Percentiles rank a stretch among this genome's conserved stretches.
Evolutionary conservation across 2,329 filamentous ascomycete genomes (phyloP).

Genomic region (Talaromyces islandicus): DNA sequence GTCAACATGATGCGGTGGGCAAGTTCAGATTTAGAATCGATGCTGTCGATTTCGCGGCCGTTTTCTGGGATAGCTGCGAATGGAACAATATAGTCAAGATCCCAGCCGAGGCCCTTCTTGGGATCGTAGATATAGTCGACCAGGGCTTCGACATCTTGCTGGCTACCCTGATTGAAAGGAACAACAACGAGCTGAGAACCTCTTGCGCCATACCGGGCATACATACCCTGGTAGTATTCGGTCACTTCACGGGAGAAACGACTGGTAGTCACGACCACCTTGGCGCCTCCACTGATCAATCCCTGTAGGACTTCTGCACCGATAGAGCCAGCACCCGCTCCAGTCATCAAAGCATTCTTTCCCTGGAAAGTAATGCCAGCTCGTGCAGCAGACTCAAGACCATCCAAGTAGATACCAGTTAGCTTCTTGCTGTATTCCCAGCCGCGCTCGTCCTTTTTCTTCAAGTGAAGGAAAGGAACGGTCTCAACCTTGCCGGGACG

Average conservation of each 20-base stretch:
- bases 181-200: slow-evolving; percentile 97
- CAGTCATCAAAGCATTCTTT: slow-evolving; percentile 97
- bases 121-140: slow-evolving; percentile 94
- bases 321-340: slow-evolving; percentile 94
- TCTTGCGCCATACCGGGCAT: slow-evolving; percentile 84
- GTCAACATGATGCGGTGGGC: slow-evolving; percentile 99
- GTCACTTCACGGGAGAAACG: slow-evolving; percentile 96
- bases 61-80: slow-evolving; percentile 98
- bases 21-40: slow-evolving; percentile 96
- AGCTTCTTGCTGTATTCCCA: slow-evolving; percentile 99
- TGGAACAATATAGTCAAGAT: slow-evolving; percentile 90
- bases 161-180: slow-evolving; percentile 98
- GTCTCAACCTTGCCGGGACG: slow-evolving; percentile 91
- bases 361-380: slow-evolving; percentile 85
- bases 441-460: slow-evolving; percentile 93
- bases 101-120: slow-evolving; percentile 96
- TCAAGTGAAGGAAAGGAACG: slow-evolving; percentile 94
- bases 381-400: slow-evolving; percentile 80
- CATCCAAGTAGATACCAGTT: slow-evolving; percentile 86
- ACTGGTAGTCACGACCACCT: slow-evolving; percentile 93
- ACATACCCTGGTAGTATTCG: slow-evolving; percentile 99
- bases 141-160: slow-evolving; percentile 92
- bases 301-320: slow-evolving; percentile 95
- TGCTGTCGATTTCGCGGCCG: slow-evolving; percentile 90
- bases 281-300: slow-evolving; percentile 91